A percentile compares a stretch with the other conserved stretches of the same genome.
Evolutionary conservation across 1,284 basidiomycete species (phyloP).

Genomic region (Papiliotrema fonsecae): DNA sequence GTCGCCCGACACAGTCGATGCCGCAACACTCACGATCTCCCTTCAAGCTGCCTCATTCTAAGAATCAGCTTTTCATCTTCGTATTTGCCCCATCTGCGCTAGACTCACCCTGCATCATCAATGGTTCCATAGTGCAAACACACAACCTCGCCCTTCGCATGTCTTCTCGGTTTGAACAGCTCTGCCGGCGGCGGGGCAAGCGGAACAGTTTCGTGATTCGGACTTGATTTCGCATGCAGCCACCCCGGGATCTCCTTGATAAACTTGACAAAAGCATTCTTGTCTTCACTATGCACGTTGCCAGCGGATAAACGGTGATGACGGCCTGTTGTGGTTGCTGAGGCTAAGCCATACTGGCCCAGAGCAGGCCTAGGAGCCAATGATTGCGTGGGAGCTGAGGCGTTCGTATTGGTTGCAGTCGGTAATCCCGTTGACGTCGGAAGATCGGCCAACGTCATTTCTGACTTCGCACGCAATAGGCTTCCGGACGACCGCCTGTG

Average conservation of each 20-base stretch:
- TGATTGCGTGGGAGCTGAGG: not conserved
- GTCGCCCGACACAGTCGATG: not conserved
- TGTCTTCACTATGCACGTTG: conserved; percentile 5
- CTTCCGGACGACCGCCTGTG: not conserved
- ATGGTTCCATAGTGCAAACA: conserved; percentile 48
- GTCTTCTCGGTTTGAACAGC: conserved; percentile 7
- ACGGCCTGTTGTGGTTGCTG: not conserved
- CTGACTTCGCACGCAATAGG: too few species aligned
- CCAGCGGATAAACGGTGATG: too few species aligned
- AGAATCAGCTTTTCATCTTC: not conserved
- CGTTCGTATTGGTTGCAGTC: not conserved
- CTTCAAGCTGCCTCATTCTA: conserved; percentile 44
- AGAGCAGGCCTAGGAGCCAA: not conserved
- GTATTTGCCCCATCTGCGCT: not conserved
- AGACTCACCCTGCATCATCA: conserved; percentile 40
- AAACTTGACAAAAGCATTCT: conserved; percentile 27
- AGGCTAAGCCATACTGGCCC: not conserved
- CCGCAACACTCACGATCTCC: conserved; percentile 40
- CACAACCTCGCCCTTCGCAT: conserved; percentile 42
- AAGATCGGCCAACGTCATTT: too few species aligned
- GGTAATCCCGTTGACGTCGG: too few species aligned
- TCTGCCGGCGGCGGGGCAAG: not conserved
- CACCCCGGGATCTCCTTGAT: conserved; percentile 32
- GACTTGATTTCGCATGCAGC: conserved; percentile 19
- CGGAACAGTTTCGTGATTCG: not conserved